These are phyloP conservation scores for Phytophthora litchii DNA, from an alignment of 352 stramenopile genomes.

Conservation along the genomic window DNA sequence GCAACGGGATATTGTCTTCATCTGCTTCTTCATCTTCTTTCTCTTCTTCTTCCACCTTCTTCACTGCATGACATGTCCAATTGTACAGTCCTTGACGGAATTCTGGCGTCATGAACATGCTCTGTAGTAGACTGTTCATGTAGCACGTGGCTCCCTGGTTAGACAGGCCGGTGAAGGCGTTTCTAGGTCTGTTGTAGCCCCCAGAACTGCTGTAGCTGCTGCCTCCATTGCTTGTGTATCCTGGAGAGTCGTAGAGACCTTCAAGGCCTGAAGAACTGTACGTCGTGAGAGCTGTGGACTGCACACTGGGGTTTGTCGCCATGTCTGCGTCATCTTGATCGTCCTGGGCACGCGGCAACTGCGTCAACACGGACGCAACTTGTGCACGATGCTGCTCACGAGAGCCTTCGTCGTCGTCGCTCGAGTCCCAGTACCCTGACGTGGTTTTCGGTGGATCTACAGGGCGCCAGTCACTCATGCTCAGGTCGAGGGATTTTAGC, in stretches of 20 bases:
- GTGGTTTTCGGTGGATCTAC: background rate
- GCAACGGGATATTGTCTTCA: conserved; percentile 86
- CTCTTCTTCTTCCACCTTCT: conserved; percentile 18
- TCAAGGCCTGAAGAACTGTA: conserved; percentile 53
- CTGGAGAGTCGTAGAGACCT: conserved; percentile 61
- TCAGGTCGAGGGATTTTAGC: conserved; percentile 8
- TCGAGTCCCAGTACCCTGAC: conserved; percentile 16
- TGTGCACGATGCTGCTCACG: conserved; percentile 37
- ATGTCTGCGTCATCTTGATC: conserved; percentile 17
- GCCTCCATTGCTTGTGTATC: conserved; percentile 33
- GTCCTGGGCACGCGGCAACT: conserved; percentile 33
- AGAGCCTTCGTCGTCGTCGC: conserved; percentile 31
- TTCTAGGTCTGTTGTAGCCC: conserved; percentile 27
- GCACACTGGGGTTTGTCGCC: conserved; percentile 28
- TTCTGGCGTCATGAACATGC: conserved; percentile 91
- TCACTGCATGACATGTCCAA: conserved; percentile 40
- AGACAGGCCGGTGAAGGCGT: conserved; percentile 78
- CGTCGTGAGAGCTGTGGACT: conserved; percentile 52
- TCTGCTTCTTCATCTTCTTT: conserved; percentile 55
- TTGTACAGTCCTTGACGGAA: conserved; percentile 86
- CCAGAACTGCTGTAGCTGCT: conserved; percentile 37
- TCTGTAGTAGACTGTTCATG: conserved; percentile 94
- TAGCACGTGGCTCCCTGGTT: conserved; percentile 95
- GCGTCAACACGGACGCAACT: conserved; percentile 38
- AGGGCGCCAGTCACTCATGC: conserved; percentile 27